These are phyloP conservation scores for Hypholoma fasciculare DNA, from an alignment of 768 basidiomycete genomes.

Conservation along the genomic window DNA sequence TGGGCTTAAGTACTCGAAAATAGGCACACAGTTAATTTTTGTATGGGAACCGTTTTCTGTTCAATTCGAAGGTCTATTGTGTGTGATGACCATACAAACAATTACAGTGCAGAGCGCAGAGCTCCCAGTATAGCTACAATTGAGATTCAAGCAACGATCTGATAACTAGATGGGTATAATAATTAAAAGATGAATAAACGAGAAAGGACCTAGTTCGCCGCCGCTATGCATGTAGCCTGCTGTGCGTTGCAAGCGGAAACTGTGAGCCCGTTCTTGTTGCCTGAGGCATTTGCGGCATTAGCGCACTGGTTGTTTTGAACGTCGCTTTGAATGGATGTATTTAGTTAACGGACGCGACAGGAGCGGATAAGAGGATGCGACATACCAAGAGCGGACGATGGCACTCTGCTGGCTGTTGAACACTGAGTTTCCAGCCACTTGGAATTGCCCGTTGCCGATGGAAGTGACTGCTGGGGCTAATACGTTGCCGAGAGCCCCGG, in stretches of 20 bases:
- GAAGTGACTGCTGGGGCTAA: slow-evolving; percentile 44
- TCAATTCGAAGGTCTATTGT: neutral
- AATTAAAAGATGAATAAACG: neutral
- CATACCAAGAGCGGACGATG: slow-evolving; percentile 47
- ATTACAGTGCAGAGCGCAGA: neutral
- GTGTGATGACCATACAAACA: neutral
- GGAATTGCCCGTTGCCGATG: slow-evolving; percentile 42
- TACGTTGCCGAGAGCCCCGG: slow-evolving; percentile 46
- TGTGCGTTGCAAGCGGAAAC: slow-evolving; percentile 48
- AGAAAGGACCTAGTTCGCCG: slow-evolving; percentile 1
- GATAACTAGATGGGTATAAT: neutral
- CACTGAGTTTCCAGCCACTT: slow-evolving; percentile 45
- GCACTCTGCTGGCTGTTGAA: slow-evolving; percentile 49
- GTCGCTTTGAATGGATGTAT: slow-evolving; percentile 30
- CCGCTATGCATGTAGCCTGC: slow-evolving; percentile 39
- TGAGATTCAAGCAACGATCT: slow-evolving; percentile 1
- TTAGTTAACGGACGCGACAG: neutral
- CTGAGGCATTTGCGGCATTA: slow-evolving; percentile 52
- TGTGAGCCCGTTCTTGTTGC: slow-evolving; percentile 45
- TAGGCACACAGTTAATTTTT: neutral
- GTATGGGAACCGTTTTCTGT: neutral
- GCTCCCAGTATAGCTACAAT: slow-evolving; percentile 4
- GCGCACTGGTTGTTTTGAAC: slow-evolving; percentile 63
- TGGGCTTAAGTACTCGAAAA: no score
- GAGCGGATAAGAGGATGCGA: neutral